Conservation (phyloP, 257 asterid genomes). For the Primulina huaijiensis region DNA sequence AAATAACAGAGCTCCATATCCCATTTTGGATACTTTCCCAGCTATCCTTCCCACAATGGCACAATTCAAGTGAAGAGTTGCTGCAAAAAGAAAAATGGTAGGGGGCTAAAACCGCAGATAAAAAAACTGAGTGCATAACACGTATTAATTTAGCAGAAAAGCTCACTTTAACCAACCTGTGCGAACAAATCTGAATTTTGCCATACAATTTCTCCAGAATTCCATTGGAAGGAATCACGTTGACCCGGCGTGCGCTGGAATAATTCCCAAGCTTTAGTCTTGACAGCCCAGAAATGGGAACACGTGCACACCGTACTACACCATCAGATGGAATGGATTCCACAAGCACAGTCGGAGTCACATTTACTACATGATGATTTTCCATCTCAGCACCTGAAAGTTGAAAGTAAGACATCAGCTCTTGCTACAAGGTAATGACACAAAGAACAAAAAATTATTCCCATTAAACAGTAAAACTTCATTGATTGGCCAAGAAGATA, state of each 20-base stretch:
- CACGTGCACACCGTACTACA: conserved; percentile 59
- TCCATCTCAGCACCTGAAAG: conserved; percentile 52
- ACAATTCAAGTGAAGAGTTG: conserved; percentile 68
- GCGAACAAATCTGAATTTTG: conserved; percentile 68
- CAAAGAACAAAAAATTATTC: background rate
- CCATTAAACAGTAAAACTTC: conserved; percentile 1
- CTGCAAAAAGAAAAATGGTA: conserved; percentile 39
- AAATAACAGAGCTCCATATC: conserved; percentile 49
- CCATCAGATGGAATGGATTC: conserved; percentile 41
- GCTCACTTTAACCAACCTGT: conserved; percentile 48
- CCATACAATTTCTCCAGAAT: conserved; percentile 56
- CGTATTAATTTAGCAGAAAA: background rate
- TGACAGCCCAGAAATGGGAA: conserved; percentile 59
- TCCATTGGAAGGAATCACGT: conserved; percentile 56
- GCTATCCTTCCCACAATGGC: conserved; percentile 56
- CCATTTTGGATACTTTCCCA: conserved; percentile 72
- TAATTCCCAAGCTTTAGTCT: conserved; percentile 67
- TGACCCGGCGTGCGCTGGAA: conserved; percentile 60
- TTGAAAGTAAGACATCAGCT: conserved; percentile 21
- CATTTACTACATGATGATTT: conserved; percentile 50
- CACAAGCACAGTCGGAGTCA: conserved; percentile 42
- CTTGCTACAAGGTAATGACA: conserved; percentile 7
- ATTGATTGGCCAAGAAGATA: background rate
- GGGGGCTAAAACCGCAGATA: conserved; percentile 4
- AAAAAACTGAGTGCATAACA: conserved; percentile 7